phyloP scores from a whole-genome alignment of 352 stramenopile species.

The Pythium oligandrum region DNA sequence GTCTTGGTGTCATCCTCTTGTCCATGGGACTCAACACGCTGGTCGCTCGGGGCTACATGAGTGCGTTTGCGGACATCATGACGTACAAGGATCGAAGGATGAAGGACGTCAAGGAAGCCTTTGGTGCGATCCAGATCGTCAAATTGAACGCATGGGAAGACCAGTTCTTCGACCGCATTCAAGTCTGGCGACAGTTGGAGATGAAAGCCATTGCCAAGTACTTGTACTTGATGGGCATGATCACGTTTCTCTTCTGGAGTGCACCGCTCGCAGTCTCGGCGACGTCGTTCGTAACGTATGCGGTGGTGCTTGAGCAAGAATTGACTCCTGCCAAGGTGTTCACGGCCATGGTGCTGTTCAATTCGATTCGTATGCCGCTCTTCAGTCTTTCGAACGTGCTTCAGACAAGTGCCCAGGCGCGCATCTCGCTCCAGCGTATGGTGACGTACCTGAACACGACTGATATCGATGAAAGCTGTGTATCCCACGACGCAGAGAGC shows the following conservation, averaged over 20 bases:
- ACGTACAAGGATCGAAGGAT: conserved; percentile 17
- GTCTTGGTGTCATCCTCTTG: conserved; percentile 21
- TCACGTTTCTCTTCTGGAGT: conserved; percentile 38
- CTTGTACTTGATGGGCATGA: conserved; percentile 38
- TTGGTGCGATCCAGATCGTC: conserved; percentile 69
- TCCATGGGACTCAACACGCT: conserved; percentile 7
- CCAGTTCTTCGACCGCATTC: conserved; percentile 69
- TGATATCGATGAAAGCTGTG: conserved; percentile 1
- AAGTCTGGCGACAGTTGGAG: conserved; percentile 43
- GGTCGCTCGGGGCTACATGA: background rate
- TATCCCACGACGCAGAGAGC: conserved; percentile 5
- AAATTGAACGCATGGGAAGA: conserved; percentile 88
- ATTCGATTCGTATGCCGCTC: conserved; percentile 30
- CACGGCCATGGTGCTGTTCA: conserved; percentile 45
- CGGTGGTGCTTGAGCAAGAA: conserved; percentile 21
- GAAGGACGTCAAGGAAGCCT: conserved; percentile 24
- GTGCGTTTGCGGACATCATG: conserved; percentile 10
- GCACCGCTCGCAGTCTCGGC: conserved; percentile 22
- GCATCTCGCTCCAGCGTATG: conserved; percentile 28
- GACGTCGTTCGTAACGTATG: conserved; percentile 33
- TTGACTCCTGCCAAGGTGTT: conserved; percentile 44
- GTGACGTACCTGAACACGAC: conserved; percentile 19
- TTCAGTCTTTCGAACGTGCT: conserved; percentile 20
- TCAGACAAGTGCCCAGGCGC: conserved; percentile 24
- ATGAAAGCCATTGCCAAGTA: conserved; percentile 47